Evolutionary conservation across 176 grass and related monocot genomes (phyloP).

Genomic region (Hordeum vulgare): DNA sequence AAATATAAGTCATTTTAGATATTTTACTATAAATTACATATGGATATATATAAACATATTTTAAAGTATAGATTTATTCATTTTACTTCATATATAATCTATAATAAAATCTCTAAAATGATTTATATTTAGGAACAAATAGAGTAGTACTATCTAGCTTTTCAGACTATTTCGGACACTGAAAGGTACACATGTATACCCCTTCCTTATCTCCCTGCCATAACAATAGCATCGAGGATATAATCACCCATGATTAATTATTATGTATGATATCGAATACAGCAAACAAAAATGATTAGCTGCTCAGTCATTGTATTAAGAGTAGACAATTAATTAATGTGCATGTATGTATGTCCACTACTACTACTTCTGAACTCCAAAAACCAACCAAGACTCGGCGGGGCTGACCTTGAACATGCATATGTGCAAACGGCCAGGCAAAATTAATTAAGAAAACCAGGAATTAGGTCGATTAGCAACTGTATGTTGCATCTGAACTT

Average conservation of each 20-base stretch:
- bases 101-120: too few species aligned
- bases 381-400: background rate
- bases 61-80: too few species aligned
- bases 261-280: background rate
- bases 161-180: background rate
- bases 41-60: too few species aligned
- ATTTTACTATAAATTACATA: too few species aligned
- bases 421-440: background rate
- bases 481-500: constrained; percentile 7
- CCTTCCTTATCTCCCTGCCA: background rate
- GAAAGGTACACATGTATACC: background rate
- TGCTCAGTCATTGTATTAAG: background rate
- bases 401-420: background rate
- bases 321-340: background rate
- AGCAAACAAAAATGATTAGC: background rate
- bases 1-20: too few species aligned
- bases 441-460: background rate
- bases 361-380: background rate
- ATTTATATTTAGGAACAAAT: too few species aligned
- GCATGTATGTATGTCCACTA: background rate
- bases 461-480: background rate
- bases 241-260: background rate
- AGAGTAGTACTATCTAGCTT: background rate
- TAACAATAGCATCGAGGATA: background rate
- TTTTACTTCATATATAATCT: too few species aligned